These are phyloP conservation scores for Gnomoniopsis sp. DNA, from an alignment of 2,329 filamentous ascomycete species.

Conservation along the genomic window DNA sequence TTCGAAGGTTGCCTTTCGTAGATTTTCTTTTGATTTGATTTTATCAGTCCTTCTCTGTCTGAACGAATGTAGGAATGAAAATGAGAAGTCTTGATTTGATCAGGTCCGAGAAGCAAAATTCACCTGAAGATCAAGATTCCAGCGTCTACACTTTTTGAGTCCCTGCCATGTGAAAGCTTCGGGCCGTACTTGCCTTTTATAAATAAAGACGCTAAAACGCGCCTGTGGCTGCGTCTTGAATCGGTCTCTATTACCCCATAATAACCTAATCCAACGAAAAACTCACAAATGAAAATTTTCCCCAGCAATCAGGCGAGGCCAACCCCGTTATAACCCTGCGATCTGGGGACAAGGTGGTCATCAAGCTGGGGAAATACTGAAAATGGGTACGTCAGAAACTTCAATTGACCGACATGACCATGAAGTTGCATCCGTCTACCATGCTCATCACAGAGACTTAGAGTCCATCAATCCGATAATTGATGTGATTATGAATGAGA, in stretches of 20 bases:
- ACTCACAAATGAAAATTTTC: not conserved
- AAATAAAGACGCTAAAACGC: not conserved
- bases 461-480: too few species aligned
- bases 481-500: too few species aligned
- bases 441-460: too few species aligned
- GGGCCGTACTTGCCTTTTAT: constrained; percentile 10
- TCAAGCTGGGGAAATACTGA: not conserved
- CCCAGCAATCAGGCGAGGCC: not conserved
- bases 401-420: too few species aligned
- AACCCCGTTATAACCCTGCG: not conserved
- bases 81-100: not conserved
- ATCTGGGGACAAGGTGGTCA: not conserved
- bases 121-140: not conserved
- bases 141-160: not conserved
- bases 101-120: not conserved
- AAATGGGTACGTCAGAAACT: not conserved
- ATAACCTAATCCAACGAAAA: constrained; percentile 14
- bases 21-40: too few species aligned
- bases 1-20: too few species aligned
- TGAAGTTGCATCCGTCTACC: too few species aligned
- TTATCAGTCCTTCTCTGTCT: too few species aligned
- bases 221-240: not conserved
- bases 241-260: constrained; percentile 18
- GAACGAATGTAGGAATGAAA: too few species aligned
- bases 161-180: not conserved